These are phyloP conservation scores for Lathyrus tuberosus DNA, from an alignment of 306 rosid genomes.

Conservation along the genomic window DNA sequence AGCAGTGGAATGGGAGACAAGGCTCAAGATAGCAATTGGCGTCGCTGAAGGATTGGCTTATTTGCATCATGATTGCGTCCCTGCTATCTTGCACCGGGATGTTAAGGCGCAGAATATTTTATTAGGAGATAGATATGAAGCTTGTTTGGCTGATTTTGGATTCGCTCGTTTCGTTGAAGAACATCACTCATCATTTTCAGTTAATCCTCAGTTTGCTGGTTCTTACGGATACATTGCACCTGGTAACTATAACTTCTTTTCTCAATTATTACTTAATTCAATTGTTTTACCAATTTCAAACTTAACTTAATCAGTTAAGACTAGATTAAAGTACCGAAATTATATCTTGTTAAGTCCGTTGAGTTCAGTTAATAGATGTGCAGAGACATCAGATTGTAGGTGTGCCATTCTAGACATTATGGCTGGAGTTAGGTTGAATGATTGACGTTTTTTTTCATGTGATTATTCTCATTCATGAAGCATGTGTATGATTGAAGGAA, in stretches of 20 bases:
- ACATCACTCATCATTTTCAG: slow-evolving; percentile 56
- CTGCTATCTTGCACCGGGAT: slow-evolving; percentile 94
- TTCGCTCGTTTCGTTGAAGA: slow-evolving; percentile 83
- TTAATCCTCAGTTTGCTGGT: slow-evolving; percentile 81
- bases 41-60: slow-evolving; percentile 89
- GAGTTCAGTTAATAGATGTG: too few species aligned
- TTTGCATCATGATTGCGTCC: slow-evolving; percentile 87
- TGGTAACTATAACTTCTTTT: slow-evolving; percentile 43
- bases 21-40: slow-evolving; percentile 86
- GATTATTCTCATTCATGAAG: slow-evolving; percentile 10
- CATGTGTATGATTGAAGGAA: slow-evolving; percentile 28
- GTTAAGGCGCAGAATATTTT: slow-evolving; percentile 79
- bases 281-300: not conserved
- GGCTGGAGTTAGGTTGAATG: slow-evolving; percentile 4
- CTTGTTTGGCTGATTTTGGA: slow-evolving; percentile 94
- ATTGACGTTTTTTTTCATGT: slow-evolving; percentile 9
- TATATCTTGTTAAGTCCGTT: too few species aligned
- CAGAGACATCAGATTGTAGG: too few species aligned
- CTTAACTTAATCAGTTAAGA: slow-evolving; percentile 2
- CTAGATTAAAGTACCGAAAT: not conserved
- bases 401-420: too few species aligned
- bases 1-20: slow-evolving; percentile 74
- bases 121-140: slow-evolving; percentile 71
- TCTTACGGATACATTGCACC: slow-evolving; percentile 98
- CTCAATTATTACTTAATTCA: not conserved